Evolutionary conservation across 306 rosid species (phyloP).

Genomic region (Psophocarpus tetragonolobus): DNA sequence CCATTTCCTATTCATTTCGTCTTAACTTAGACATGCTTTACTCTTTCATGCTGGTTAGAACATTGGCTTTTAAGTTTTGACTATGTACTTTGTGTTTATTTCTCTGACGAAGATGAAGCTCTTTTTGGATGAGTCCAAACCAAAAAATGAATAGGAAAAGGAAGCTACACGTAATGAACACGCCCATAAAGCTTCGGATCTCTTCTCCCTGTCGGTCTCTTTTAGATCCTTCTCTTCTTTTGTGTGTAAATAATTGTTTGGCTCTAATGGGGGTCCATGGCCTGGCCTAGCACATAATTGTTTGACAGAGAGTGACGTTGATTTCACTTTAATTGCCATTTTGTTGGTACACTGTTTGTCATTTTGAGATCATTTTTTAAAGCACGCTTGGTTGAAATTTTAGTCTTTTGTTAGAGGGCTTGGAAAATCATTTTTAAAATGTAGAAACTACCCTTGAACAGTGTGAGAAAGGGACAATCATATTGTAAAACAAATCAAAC

Average conservation of each 20-base stretch:
- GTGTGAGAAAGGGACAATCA: background rate
- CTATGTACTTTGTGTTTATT: slow-evolving; percentile 21
- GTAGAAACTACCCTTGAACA: slow-evolving; percentile 1
- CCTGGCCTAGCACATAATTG: slow-evolving; percentile 31
- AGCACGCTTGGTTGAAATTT: slow-evolving; percentile 4
- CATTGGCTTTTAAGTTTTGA: slow-evolving; percentile 36
- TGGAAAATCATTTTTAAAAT: background rate
- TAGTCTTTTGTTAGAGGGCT: background rate
- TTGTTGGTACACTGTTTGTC: slow-evolving; percentile 22
- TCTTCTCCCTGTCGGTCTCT: slow-evolving; percentile 19
- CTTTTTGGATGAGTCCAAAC: slow-evolving; percentile 25
- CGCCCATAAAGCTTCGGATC: background rate
- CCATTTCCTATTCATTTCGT: slow-evolving; percentile 13
- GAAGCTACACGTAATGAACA: slow-evolving; percentile 28
- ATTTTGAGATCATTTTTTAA: slow-evolving; percentile 13
- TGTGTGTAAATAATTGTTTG: slow-evolving; percentile 33
- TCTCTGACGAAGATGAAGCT: slow-evolving; percentile 21
- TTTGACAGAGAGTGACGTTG: slow-evolving; percentile 21
- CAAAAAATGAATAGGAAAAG: slow-evolving; percentile 19
- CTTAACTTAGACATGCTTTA: slow-evolving; percentile 21
- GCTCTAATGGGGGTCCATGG: slow-evolving; percentile 42
- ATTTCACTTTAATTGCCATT: slow-evolving; percentile 16
- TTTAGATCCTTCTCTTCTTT: slow-evolving; percentile 31
- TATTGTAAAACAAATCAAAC: slow-evolving; percentile 7
- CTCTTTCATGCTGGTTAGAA: slow-evolving; percentile 27